Percentiles rank a stretch among this genome's conserved stretches.
Conservation (phyloP, 2,329 filamentous ascomycete species). For the Claviceps sp. region DNA sequence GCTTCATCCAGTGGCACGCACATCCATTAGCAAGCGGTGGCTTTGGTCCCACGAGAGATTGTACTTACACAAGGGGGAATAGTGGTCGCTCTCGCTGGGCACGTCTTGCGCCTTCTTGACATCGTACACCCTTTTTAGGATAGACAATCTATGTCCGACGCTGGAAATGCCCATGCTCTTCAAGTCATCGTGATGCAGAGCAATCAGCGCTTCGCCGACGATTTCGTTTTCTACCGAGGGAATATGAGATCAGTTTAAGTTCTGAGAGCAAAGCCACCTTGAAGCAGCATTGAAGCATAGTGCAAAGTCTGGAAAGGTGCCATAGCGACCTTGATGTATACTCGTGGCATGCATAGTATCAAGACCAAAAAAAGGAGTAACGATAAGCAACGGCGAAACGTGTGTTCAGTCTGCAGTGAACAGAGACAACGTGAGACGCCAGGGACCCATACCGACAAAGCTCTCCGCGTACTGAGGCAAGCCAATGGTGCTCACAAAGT, state of each 20-base stretch:
- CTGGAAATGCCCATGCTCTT: conserved; percentile 90
- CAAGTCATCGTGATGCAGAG: conserved; percentile 80
- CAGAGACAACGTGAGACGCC: conserved; percentile 9
- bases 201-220: conserved; percentile 78
- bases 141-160: conserved; percentile 86
- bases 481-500: conserved; percentile 71
- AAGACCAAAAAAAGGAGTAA: too few species aligned
- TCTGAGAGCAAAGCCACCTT: not conserved
- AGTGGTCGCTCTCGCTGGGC: conserved; percentile 83
- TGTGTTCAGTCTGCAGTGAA: not conserved
- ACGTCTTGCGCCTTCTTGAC: conserved; percentile 90
- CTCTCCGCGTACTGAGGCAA: conserved; percentile 69
- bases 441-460: conserved; percentile 56
- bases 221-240: conserved; percentile 69
- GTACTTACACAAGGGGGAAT: conserved; percentile 68
- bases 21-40: conserved; percentile 7
- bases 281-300: too few species aligned
- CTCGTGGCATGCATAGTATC: too few species aligned
- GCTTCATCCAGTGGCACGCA: conserved; percentile 36
- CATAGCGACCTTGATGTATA: too few species aligned
- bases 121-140: conserved; percentile 92
- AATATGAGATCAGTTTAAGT: conserved; percentile 7
- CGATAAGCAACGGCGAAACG: too few species aligned
- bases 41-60: not conserved
- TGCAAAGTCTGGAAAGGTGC: too few species aligned